Evolutionary conservation across 2,329 filamentous ascomycete genomes (phyloP).

Genomic region (Aspergillus luchuensis): DNA sequence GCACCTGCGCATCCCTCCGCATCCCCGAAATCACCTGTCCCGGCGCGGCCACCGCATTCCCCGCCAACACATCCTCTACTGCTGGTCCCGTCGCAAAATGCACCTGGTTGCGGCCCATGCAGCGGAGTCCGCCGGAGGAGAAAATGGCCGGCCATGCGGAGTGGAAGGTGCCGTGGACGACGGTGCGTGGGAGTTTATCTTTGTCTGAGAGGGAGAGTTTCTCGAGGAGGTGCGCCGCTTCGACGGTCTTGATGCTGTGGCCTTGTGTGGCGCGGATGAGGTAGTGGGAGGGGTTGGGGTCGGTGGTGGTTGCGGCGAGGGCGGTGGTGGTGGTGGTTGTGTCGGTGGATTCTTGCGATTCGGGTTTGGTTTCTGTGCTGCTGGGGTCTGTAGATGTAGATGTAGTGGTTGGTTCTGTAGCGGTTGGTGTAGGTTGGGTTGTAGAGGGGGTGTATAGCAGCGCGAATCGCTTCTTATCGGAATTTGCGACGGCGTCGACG

Average conservation of each 20-base stretch:
- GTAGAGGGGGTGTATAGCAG: constrained; percentile 60
- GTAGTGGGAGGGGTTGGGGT: constrained; percentile 68
- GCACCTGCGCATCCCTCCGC: constrained; percentile 72
- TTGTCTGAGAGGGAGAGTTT: constrained; percentile 64
- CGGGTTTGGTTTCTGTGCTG: neutral
- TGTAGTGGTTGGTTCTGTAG: neutral
- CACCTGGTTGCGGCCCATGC: constrained; percentile 84
- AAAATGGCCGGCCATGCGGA: constrained; percentile 75
- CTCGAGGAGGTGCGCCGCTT: constrained; percentile 69
- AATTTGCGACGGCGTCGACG: constrained; percentile 66
- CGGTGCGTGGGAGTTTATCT: constrained; percentile 59
- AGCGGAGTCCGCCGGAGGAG: constrained; percentile 72
- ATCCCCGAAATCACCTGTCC: constrained; percentile 72
- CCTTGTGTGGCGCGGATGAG: constrained; percentile 95
- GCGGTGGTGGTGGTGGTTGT: constrained; percentile 37
- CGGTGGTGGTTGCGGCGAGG: constrained; percentile 41
- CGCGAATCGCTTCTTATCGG: constrained; percentile 89
- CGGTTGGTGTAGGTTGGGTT: constrained; percentile 18
- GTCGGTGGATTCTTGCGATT: neutral
- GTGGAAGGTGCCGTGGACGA: constrained; percentile 89
- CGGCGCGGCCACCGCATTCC: neutral
- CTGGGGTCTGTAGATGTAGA: neutral
- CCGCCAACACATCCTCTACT: constrained; percentile 32
- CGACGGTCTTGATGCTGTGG: constrained; percentile 75
- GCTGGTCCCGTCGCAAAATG: constrained; percentile 82